Evolutionary conservation across 1,139 yeast genomes (phyloP), one percentile per base, ranked within the genome.

Genomic region (Dujonia santamariae): DNA sequence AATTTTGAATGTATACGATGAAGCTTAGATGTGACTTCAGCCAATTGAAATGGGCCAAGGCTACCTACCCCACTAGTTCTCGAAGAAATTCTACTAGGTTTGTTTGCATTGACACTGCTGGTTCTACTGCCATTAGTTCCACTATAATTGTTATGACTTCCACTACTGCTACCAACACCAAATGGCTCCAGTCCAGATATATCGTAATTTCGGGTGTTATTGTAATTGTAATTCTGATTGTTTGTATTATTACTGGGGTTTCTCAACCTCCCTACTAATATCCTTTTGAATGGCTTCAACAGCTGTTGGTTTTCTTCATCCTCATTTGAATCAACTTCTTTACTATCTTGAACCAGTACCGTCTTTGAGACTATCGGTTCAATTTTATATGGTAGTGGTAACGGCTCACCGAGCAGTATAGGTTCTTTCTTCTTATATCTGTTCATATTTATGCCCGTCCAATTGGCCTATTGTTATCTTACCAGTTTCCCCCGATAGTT

Each of bases 351-450:
- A 20, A 14, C 15, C 31, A 8, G 9, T 25, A 19, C 26, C 31
- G 30, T 27, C 7, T 28, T 9, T 14, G 30, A 15, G 30, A 13
- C 8, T 17, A 15, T 9, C 8, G 22, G 28, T 12, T 24, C 23
- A 6, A 35, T 22, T 22, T 35, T 35, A 25, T 35, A 35, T 8
- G 38, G 36, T 19, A 35, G 27, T 2, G 38, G 38, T 24, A 35
- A 25, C 14, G 38, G 38, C 4, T 28, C 30, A 5, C 38, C 38
- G 5, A 35, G 36, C 38, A 22, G 32, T 8, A 29, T 26, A 14
- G 27, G 29, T n/a, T 35, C 38, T 27, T 27, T 26, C 25, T 27
- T 32, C 25, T 28, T 31, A 12, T 16, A 14, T 12, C 31, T 21
- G 25, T 24, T 35, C 37, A 35, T 33, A n/a, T 19, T n/a, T n/a